phyloP scores from a whole-genome alignment of 163 green algal species.

The Volvox carteri region DNA sequence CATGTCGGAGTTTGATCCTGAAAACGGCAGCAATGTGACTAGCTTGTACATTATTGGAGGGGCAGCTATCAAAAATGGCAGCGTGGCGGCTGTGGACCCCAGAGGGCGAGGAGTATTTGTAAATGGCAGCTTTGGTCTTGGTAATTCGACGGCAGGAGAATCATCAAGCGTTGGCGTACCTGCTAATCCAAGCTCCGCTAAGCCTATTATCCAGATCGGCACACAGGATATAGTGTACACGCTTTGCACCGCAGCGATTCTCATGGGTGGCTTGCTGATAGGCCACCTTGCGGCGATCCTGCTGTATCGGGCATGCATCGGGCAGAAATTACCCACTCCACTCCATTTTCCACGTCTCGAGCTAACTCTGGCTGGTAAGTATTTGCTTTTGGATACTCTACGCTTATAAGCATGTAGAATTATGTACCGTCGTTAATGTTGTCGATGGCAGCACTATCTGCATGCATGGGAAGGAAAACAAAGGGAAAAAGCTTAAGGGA shows the following conservation, averaged over 20 bases:
- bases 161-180: neutral
- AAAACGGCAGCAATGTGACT: neutral
- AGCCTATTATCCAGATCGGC: neutral
- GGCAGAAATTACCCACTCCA: neutral
- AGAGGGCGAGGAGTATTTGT: neutral
- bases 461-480: too few relatives aligned
- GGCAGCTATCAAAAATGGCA: neutral
- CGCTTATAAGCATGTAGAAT: neutral
- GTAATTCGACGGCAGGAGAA: neutral
- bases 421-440: too few relatives aligned
- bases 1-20: neutral
- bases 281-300: neutral
- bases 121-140: neutral
- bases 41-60: neutral
- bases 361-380: neutral
- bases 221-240: conserved; percentile 52
- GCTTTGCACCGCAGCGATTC: neutral
- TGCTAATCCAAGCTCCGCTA: too few relatives aligned
- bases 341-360: conserved; percentile 40
- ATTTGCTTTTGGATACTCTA: neutral
- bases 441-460: too few relatives aligned
- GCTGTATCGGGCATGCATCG: neutral
- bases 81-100: neutral
- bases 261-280: conserved; percentile 6
- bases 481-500: too few relatives aligned